Evolutionary conservation across 768 basidiomycete species (phyloP).

Genomic region (Fibroporia radiculosa): DNA sequence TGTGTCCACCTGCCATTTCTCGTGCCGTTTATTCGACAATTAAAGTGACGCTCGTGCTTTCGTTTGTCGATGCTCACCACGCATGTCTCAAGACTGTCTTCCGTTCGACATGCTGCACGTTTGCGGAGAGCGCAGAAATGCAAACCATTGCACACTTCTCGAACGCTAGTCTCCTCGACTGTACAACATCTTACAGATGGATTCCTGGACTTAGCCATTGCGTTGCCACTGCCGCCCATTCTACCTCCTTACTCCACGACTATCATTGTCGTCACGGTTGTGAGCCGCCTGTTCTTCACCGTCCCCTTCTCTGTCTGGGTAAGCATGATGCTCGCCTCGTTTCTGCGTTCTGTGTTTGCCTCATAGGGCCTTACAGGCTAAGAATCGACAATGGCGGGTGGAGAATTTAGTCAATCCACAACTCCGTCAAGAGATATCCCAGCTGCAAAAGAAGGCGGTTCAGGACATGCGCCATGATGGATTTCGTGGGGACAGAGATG

Average conservation of each 20-base stretch:
- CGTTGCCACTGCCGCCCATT: slow-evolving; percentile 62
- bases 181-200: slow-evolving; percentile 34
- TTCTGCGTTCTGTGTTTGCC: neutral
- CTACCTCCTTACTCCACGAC: slow-evolving; percentile 68
- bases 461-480: slow-evolving; percentile 47
- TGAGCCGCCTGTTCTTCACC: slow-evolving; percentile 49
- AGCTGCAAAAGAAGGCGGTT: slow-evolving; percentile 26
- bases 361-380: slow-evolving; percentile 36
- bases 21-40: no score
- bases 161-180: slow-evolving; percentile 17
- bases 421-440: slow-evolving; percentile 40
- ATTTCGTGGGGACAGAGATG: slow-evolving; percentile 47
- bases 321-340: slow-evolving; percentile 22
- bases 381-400: slow-evolving; percentile 48
- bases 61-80: slow-evolving; percentile 1
- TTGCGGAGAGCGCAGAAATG: neutral
- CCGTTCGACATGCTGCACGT: neutral
- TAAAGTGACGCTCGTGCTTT: no score
- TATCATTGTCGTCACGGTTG: slow-evolving; percentile 61
- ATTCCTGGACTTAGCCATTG: slow-evolving; percentile 70
- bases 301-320: slow-evolving; percentile 79
- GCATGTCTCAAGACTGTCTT: neutral
- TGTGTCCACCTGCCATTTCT: no score
- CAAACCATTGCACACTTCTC: neutral
- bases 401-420: slow-evolving; percentile 57